Evolutionary conservation across 2,329 filamentous ascomycete species (phyloP), one percentile per base, ranked within the genome.

Genomic region (Cercospora sp.): DNA sequence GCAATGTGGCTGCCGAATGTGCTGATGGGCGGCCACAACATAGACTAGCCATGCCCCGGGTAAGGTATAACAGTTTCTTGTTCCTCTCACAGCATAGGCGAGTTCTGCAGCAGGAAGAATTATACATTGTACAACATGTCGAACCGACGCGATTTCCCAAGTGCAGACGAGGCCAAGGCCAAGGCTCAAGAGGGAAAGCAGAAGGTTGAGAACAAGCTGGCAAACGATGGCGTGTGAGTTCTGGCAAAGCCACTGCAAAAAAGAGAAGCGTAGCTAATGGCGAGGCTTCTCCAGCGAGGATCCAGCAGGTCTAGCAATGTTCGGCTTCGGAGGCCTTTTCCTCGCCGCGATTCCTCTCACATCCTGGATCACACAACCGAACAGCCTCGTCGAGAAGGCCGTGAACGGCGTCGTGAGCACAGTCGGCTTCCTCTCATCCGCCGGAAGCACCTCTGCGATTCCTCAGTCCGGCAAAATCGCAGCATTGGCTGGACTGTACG

Each of bases 331-430:
- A 53, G 71, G 67, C 45, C 59, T 75, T 57, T 76, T 76, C 73
- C 71, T 76, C 69, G 75, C 75, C 45, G 71, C 71, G 31, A 68
- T 76, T 16, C 75, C 75, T 30, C 61, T 76, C 30, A 75, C 74
- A n/a, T 68, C 61, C 68, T 76, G 71, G 70, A 68, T 76, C 68
- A 64, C 75, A 1, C 70, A 72, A 42, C 71, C 72, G 55, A 69
- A 70, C 66, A 68, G 70, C 64, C 67, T 76, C 30, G 33, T 75
- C 63, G 73, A 75, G 59, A 71, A 72, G 26, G 73, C 71, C 60
- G 71, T 76, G 64, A 75, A 75, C 61, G 73, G 72, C 51, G 68
- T 75, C 63, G 64, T 70, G 63, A 57, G 59, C 70, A 68, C 66
- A 31, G 65, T 76, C 16, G 72, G 67, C 64, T 74, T 68, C 69